These are phyloP conservation scores for Cystobasidium onofrii DNA, from an alignment of 768 basidiomycete genomes.

Conservation along the genomic window DNA sequence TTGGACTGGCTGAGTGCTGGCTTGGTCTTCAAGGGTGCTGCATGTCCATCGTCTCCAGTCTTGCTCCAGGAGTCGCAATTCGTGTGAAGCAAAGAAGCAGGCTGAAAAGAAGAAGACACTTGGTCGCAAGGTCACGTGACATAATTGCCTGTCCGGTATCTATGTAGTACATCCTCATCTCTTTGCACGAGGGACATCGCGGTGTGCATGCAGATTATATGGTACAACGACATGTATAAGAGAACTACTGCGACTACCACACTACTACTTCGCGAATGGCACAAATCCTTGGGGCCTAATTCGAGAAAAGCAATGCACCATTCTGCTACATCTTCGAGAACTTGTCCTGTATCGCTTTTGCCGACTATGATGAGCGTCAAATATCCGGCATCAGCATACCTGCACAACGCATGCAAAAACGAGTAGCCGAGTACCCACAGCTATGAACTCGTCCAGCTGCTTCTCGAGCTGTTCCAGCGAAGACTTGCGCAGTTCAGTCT, in stretches of 20 bases:
- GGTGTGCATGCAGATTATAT: no score
- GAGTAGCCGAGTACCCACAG: conserved; percentile 18
- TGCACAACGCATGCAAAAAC: background rate
- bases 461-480: conserved; percentile 69
- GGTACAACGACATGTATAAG: no score
- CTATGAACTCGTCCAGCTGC: conserved; percentile 57
- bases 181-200: no score
- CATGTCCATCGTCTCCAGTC: background rate
- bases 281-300: background rate
- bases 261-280: no score
- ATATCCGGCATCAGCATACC: background rate
- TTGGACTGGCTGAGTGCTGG: background rate
- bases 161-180: no score
- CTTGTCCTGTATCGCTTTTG: conserved; percentile 28
- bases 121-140: background rate
- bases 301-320: background rate
- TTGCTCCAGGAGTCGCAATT: background rate
- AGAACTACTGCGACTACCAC: no score
- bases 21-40: background rate
- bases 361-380: background rate
- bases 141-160: no score
- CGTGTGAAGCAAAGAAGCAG: background rate
- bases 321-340: conserved; percentile 14
- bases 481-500: conserved; percentile 63
- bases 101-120: background rate